These are phyloP conservation scores for Medicago ruthenica DNA, from an alignment of 306 rosid species.

Conservation along the genomic window DNA sequence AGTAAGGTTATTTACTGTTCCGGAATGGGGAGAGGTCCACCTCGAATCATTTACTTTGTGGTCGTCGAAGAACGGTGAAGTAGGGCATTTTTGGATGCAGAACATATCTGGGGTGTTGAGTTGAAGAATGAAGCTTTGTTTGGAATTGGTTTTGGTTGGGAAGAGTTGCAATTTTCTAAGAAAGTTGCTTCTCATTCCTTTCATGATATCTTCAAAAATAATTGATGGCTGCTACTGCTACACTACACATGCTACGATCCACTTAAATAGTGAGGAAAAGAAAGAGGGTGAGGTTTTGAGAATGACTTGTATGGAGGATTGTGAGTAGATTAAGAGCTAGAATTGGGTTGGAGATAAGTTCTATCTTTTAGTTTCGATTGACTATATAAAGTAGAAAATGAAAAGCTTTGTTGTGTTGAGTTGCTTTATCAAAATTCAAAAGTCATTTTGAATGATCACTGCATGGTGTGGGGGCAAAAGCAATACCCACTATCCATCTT, in stretches of 20 bases:
- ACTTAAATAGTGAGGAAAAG: slow-evolving; percentile 46
- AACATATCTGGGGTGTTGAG: slow-evolving; percentile 2
- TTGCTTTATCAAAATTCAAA: slow-evolving; percentile 43
- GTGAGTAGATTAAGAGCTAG: slow-evolving; percentile 45
- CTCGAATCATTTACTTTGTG: slow-evolving; percentile 33
- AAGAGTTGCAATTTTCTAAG: slow-evolving; percentile 66
- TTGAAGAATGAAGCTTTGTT: slow-evolving; percentile 66
- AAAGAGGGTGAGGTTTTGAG: slow-evolving; percentile 39
- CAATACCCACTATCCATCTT: slow-evolving; percentile 40
- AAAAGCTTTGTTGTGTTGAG: slow-evolving; percentile 50
- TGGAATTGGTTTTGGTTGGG: slow-evolving; percentile 59
- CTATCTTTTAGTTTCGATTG: slow-evolving; percentile 48
- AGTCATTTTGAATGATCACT: slow-evolving; percentile 45
- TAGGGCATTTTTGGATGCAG: slow-evolving; percentile 45
- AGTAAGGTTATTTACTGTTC: slow-evolving; percentile 30
- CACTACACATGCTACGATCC: slow-evolving; percentile 20
- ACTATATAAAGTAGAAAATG: slow-evolving; percentile 54
- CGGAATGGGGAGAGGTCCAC: not conserved
- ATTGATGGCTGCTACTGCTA: not conserved
- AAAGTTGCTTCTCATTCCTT: slow-evolving; percentile 64
- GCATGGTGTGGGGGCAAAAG: slow-evolving; percentile 60
- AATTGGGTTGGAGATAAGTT: slow-evolving; percentile 42
- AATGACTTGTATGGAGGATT: slow-evolving; percentile 44
- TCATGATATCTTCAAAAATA: slow-evolving; percentile 41
- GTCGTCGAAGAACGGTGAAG: slow-evolving; percentile 47